These are phyloP conservation scores for Penicillium waksmanii DNA, from an alignment of 495 filamentous ascomycete species.

Conservation along the genomic window DNA sequence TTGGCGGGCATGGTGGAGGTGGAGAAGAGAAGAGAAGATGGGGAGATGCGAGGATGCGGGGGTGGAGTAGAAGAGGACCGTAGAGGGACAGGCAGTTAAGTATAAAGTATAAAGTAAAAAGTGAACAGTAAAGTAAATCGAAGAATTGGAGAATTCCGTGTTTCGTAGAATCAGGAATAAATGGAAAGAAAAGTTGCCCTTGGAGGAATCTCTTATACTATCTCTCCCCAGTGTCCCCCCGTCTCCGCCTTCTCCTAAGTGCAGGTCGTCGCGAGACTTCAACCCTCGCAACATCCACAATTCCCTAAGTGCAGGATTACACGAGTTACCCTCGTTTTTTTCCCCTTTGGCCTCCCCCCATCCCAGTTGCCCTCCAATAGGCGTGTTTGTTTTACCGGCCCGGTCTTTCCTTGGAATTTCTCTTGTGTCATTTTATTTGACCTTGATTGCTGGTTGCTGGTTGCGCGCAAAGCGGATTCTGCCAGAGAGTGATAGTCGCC, in stretches of 20 bases:
- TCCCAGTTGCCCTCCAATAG: conserved; percentile 13
- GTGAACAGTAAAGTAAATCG: background rate
- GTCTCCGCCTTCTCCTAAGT: conserved; percentile 62
- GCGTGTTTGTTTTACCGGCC: conserved; percentile 8
- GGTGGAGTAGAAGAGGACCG: background rate
- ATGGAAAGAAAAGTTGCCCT: conserved; percentile 13
- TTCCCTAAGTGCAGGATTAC: conserved; percentile 48
- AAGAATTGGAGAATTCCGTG: background rate
- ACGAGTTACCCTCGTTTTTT: conserved; percentile 11
- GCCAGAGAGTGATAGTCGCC: background rate
- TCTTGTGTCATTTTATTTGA: background rate
- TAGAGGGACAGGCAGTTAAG: background rate
- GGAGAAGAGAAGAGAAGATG: conserved; percentile 6
- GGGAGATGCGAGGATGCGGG: conserved; percentile 7
- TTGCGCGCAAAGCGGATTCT: too few species aligned
- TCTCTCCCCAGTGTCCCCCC: background rate
- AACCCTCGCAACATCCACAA: conserved; percentile 20
- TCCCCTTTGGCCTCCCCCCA: background rate
- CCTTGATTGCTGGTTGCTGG: background rate
- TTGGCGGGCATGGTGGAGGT: conserved; percentile 46
- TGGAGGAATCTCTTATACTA: background rate
- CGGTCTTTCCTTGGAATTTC: conserved; percentile 2
- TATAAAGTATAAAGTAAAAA: background rate
- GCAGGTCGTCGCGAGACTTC: conserved; percentile 58
- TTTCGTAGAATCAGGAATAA: conserved; percentile 1